Percentiles rank a stretch among this genome's conserved stretches.
These are phyloP conservation scores for Lunularia cruciata DNA, from an alignment of 225 moss, liverwort and hornwort species.

Conservation along the genomic window DNA sequence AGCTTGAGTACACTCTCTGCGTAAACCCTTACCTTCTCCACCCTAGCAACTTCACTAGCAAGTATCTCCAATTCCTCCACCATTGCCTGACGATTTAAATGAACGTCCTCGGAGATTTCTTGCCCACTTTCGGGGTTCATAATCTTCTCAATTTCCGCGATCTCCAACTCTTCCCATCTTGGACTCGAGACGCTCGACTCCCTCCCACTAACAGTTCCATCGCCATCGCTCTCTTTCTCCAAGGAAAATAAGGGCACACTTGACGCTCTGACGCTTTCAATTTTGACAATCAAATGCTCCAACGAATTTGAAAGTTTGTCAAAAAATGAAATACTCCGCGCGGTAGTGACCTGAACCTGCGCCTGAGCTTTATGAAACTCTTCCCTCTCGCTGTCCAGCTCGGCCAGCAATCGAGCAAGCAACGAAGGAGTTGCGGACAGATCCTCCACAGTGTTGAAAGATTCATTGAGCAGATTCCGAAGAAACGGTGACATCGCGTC, in stretches of 20 bases:
- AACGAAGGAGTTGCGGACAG: constrained; percentile 40
- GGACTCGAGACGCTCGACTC: not conserved
- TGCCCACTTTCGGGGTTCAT: constrained; percentile 11
- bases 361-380: constrained; percentile 33
- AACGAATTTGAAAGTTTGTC: constrained; percentile 26
- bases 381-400: constrained; percentile 34
- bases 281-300: constrained; percentile 27
- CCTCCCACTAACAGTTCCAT: not conserved
- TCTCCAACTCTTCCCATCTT: constrained; percentile 28
- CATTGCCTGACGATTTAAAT: constrained; percentile 25
- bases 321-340: constrained; percentile 34
- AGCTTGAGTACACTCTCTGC: constrained; percentile 68
- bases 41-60: constrained; percentile 69
- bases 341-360: constrained; percentile 30
- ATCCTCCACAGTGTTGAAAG: constrained; percentile 44
- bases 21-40: constrained; percentile 65
- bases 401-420: constrained; percentile 34
- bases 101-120: not conserved
- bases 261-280: constrained; percentile 35
- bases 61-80: constrained; percentile 53
- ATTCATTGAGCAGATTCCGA: constrained; percentile 37
- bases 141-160: constrained; percentile 28
- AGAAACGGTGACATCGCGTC: constrained; percentile 38
- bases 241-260: constrained; percentile 19
- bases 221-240: not conserved